phyloP scores from a whole-genome alignment of 106 monocot genomes.

The Narthecium ossifragum region DNA sequence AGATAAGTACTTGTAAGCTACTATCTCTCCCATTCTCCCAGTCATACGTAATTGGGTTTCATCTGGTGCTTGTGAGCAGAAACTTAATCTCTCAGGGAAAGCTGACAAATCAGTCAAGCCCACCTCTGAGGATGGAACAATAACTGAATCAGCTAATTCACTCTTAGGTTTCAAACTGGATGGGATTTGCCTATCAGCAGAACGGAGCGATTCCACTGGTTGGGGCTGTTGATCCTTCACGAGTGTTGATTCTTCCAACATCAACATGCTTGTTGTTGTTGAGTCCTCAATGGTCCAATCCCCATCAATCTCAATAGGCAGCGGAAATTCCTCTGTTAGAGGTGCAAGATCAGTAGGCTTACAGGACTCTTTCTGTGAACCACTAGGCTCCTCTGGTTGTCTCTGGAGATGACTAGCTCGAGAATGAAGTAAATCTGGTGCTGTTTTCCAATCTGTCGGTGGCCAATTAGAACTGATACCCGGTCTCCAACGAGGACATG shows the following conservation, averaged over 20 bases:
- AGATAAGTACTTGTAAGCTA: constrained; percentile 60
- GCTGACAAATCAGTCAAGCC: constrained; percentile 3
- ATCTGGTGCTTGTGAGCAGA: constrained; percentile 16
- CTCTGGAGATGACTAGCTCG: constrained; percentile 12
- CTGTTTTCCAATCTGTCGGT: constrained; percentile 65
- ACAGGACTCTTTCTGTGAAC: not conserved
- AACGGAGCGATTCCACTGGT: not conserved
- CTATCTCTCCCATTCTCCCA: constrained; percentile 64
- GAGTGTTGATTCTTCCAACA: constrained; percentile 5
- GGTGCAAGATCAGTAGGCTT: constrained; percentile 1
- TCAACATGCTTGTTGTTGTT: not conserved
- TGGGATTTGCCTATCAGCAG: constrained; percentile 4
- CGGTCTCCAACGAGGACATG: constrained; percentile 18
- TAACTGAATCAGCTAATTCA: not conserved
- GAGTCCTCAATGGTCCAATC: constrained; percentile 34
- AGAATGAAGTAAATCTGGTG: constrained; percentile 29
- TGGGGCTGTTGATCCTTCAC: constrained; percentile 1
- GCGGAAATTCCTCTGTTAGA: constrained; percentile 20
- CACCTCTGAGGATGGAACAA: not conserved
- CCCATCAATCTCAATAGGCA: constrained; percentile 26
- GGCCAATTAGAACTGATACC: constrained; percentile 50
- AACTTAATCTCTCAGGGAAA: constrained; percentile 12
- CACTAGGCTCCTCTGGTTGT: constrained; percentile 2
- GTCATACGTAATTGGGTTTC: constrained; percentile 28
- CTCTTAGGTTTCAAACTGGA: not conserved